A percentile compares a stretch with the other conserved stretches of the same genome.
These are phyloP conservation scores for Epichloe baconii DNA, from an alignment of 2,329 filamentous ascomycete genomes.

Conservation along the genomic window DNA sequence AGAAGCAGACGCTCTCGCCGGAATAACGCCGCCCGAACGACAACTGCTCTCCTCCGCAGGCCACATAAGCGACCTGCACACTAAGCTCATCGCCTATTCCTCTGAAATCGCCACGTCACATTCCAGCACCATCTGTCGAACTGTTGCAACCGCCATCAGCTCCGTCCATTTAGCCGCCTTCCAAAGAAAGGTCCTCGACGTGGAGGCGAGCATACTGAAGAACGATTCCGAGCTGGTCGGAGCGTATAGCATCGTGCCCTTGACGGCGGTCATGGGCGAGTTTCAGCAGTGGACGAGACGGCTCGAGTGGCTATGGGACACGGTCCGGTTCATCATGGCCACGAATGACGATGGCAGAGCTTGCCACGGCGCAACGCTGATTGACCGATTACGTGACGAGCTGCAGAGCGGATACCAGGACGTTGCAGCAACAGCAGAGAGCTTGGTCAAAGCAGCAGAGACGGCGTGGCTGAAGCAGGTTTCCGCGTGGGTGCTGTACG, in stretches of 20 bases:
- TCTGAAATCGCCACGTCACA: constrained; percentile 57
- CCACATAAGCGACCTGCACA: constrained; percentile 66
- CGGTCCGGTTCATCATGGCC: constrained; percentile 54
- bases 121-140: constrained; percentile 71
- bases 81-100: constrained; percentile 54
- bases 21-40: constrained; percentile 65
- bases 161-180: constrained; percentile 67
- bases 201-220: constrained; percentile 65
- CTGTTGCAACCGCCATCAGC: constrained; percentile 67
- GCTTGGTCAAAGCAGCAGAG: constrained; percentile 67
- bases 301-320: constrained; percentile 74
- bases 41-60: constrained; percentile 68
- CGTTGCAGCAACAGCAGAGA: constrained; percentile 62
- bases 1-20: constrained; percentile 31
- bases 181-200: constrained; percentile 69
- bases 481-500: constrained; percentile 83
- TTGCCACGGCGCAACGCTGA: constrained; percentile 59
- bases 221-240: constrained; percentile 72
- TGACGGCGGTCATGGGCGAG: constrained; percentile 71
- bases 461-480: constrained; percentile 84
- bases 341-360: constrained; percentile 19
- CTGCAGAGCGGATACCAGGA: constrained; percentile 81
- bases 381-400: constrained; percentile 63
- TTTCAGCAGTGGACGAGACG: constrained; percentile 79
- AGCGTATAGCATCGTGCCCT: constrained; percentile 82